Evolutionary conservation across 352 stramenopile species (phyloP), one percentile per base, ranked within the genome.

Genomic region (Pythium graminicola): DNA sequence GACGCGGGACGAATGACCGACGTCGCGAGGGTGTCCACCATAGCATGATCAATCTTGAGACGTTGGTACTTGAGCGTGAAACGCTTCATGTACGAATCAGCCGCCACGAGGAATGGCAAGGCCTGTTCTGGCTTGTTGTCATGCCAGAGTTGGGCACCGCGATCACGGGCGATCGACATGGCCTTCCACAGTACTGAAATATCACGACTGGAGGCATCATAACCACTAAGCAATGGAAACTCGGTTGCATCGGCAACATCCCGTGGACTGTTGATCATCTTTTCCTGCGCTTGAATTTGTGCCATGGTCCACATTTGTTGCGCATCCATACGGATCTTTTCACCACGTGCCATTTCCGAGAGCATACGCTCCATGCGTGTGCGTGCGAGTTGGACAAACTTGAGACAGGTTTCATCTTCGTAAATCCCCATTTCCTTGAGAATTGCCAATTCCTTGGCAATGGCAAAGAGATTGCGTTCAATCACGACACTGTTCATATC

Each of bases 401-500:
- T 73, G 48, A 90, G 50, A 60, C 81, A 93, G 46, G 76, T 88
- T 57, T 79, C 69, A 44, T 85, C 67, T 24, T 87, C 72, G 63
- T 87, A 86, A 23, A 89, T 65, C 46, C 81, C 81, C 62, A 86
- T 74, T 24, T 79, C 66, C 45, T 81, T 80, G n/a, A 93, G 56
- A 20, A 86, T 73, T 24, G 81, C 81, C 24, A 93, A 67, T 54
- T 93, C 81, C 55, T 89, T 89, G 42, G 81, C 81, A 49, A 90
- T 85, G 17, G 70, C 59, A 45, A 90, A 89, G 9, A 93, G 67
- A 49, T 89, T 90, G 42, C 81, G 78, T 55, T 93, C 81, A 62
- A 93, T 90, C 23, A 93, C 81, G 46, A 93, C 75, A 54, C 67
- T 86, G 67, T 93, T 93, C 76, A 89, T 86, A 65, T 93, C 78